Base-by-base conservation (phyloP, 208 protist genomes). In the Porcisia hertigi region DNA sequence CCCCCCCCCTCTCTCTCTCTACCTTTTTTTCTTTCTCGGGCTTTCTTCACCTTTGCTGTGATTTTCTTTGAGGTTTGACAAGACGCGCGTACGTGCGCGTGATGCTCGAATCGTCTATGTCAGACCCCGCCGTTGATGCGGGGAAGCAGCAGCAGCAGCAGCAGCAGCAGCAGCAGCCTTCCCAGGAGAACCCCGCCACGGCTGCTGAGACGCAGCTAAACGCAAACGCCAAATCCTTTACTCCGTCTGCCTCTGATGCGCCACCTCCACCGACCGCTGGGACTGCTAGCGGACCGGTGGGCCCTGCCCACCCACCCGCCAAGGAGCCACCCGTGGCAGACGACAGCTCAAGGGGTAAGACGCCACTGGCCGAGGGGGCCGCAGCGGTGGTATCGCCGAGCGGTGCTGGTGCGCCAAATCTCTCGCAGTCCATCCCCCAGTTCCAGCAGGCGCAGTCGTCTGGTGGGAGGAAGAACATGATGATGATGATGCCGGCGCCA, bases 171-270 rank as follows among this genome's bases (percentile, higher is more conserved):
- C 64, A 36, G 60, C 69, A 9, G 34, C 25, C 70, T 4, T 47
- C 39, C 6, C n/a, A 4, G 16, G 57, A 36, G 30, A 71, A 73
- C 25, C 47, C 64, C 45, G 53, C 69, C 3, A 65, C 60, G 18
- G 14, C 73, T 9, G 70, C 75, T 11, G 79, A 88, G 65, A 81
- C 77, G 39, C 82, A 76, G 54, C 80, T 94, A 45, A 92, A 92
- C 73, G 86, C 79, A 2, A 89, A 93, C 45, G 86, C 90, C 0
- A 88, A 91, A 74, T 84, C 87, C 9, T 92, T 93, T 57, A 90
- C 84, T 1, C 88, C 85, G 16, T 16, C 80, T 47, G 63, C 71
- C 52, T 1, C 34, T 5, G 45, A 30, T 2, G 45, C n/a, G 20
- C 45, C 65, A 70, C 25, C 45, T 23, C 30, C 52, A 45, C n/a